phyloP scores from a whole-genome alignment of 2,329 filamentous ascomycete species.

The Emmonsia crescens region DNA sequence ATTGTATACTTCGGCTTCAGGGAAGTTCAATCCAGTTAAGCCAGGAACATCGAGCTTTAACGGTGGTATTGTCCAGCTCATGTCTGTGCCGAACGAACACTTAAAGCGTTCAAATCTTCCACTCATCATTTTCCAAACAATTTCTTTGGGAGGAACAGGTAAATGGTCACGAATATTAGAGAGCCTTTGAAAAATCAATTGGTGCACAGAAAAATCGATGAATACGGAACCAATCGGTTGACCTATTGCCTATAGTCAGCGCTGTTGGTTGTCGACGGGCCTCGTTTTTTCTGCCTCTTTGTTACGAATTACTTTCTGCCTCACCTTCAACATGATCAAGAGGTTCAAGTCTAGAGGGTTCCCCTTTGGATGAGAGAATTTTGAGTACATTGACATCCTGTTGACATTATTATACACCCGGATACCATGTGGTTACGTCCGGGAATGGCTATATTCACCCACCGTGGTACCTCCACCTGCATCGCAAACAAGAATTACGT shows the following conservation, averaged over 20 bases:
- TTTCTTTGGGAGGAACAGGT: conserved; percentile 2
- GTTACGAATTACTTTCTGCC: neutral
- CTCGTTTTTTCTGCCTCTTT: conserved; percentile 8
- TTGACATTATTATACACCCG: neutral
- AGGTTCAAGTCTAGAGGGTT: conserved; percentile 18
- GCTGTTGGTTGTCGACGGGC: neutral
- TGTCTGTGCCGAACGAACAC: conserved; percentile 3
- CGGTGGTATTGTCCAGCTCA: conserved; percentile 2
- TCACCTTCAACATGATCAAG: conserved; percentile 13
- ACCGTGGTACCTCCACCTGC: conserved; percentile 8
- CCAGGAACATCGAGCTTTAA: conserved; percentile 7
- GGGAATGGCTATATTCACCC: neutral
- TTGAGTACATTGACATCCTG: conserved; percentile 12
- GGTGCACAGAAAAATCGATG: conserved; percentile 23
- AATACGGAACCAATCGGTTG: conserved; percentile 28
- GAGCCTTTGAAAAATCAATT: conserved; percentile 17
- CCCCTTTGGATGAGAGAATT: conserved; percentile 18
- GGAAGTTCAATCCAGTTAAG: neutral
- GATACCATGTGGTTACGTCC: neutral
- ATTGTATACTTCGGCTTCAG: conserved; percentile 8
- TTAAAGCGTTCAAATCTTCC: conserved; percentile 7
- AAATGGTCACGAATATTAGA: conserved; percentile 15
- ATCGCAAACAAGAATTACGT: conserved; percentile 9
- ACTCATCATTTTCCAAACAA: conserved; percentile 6
- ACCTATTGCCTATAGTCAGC: conserved; percentile 13